Percentiles rank a stretch among this genome's conserved stretches.
These are phyloP conservation scores for Starmerella powellii DNA, from an alignment of 805 yeast species.

Conservation along the genomic window DNA sequence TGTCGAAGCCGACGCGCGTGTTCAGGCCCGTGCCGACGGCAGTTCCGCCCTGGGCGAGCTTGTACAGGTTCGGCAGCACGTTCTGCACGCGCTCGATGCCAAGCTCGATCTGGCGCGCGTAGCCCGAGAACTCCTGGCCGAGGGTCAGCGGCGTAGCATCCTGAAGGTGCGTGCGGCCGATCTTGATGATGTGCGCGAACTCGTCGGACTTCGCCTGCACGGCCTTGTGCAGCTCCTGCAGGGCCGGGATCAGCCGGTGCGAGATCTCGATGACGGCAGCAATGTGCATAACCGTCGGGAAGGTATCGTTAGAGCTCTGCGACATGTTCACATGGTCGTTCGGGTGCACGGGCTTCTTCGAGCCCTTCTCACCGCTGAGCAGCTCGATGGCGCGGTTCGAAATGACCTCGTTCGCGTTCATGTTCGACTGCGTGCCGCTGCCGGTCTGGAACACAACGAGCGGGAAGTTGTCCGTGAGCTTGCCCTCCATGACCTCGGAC, in stretches of 20 bases:
- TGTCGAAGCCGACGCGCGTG: constrained; percentile 83
- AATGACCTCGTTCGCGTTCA: constrained; percentile 98
- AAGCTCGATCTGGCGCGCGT: constrained; percentile 82
- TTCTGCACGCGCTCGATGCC: constrained; percentile 80
- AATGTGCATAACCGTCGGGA: constrained; percentile 99
- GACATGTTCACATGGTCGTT: constrained; percentile 98
- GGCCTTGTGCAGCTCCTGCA: constrained; percentile 66
- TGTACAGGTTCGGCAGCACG: constrained; percentile 61
- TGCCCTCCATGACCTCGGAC: constrained; percentile 86
- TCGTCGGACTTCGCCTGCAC: constrained; percentile 66
- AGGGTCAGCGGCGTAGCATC: constrained; percentile 97
- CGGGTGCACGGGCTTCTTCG: constrained; percentile 92
- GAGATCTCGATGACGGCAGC: constrained; percentile 91
- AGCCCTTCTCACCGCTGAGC: constrained; percentile 83
- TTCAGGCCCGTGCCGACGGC: constrained; percentile 98
- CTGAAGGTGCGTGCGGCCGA: constrained; percentile 97
- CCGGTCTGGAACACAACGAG: constrained; percentile 98
- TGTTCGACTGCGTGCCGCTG: constrained; percentile 95
- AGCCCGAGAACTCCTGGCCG: constrained; percentile 97
- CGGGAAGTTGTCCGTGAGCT: constrained; percentile 88
- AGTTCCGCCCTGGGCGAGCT: constrained; percentile 97
- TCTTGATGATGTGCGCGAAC: constrained; percentile 82
- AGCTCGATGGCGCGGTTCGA: constrained; percentile 96
- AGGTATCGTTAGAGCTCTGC: constrained; percentile 96
- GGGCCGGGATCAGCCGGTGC: constrained; percentile 63